Conservation (phyloP, 2,329 filamentous ascomycete genomes). For the Aspergillus chevalieri region DNA sequence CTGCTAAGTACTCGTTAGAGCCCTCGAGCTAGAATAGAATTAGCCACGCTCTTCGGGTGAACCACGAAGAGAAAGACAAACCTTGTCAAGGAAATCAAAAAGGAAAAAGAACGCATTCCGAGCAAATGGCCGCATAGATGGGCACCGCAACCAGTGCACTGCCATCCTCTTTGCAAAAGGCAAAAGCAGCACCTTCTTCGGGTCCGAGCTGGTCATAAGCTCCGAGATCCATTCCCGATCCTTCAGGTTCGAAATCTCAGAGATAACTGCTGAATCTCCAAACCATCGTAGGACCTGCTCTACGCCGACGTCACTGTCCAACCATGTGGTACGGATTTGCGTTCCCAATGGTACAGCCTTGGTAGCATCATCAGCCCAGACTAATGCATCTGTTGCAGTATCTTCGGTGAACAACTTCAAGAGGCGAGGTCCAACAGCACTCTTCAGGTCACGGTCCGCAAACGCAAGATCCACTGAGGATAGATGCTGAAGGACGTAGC, state of each 20-base stretch:
- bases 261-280: conserved; percentile 16
- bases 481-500: conserved; percentile 13
- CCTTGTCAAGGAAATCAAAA: conserved; percentile 8
- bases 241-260: conserved; percentile 9
- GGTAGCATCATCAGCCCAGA: conserved; percentile 11
- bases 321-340: conserved; percentile 13
- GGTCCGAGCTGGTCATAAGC: conserved; percentile 8
- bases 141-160: conserved; percentile 14
- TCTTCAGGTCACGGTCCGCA: conserved; percentile 16
- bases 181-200: conserved; percentile 15
- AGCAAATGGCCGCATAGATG: conserved; percentile 5
- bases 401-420: conserved; percentile 16
- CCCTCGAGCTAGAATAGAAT: neutral
- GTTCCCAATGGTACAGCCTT: conserved; percentile 3
- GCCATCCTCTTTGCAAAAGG: conserved; percentile 17
- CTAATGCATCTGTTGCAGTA: conserved; percentile 9
- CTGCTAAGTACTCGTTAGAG: neutral
- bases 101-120: conserved; percentile 11
- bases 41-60: neutral
- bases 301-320: conserved; percentile 9
- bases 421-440: conserved; percentile 14
- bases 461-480: conserved; percentile 17
- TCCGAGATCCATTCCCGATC: conserved; percentile 15
- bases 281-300: conserved; percentile 16
- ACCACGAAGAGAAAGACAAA: conserved; percentile 1